Evolutionary conservation across 208 protist species (phyloP).

Genomic region (Acanthamoeba healyi): DNA sequence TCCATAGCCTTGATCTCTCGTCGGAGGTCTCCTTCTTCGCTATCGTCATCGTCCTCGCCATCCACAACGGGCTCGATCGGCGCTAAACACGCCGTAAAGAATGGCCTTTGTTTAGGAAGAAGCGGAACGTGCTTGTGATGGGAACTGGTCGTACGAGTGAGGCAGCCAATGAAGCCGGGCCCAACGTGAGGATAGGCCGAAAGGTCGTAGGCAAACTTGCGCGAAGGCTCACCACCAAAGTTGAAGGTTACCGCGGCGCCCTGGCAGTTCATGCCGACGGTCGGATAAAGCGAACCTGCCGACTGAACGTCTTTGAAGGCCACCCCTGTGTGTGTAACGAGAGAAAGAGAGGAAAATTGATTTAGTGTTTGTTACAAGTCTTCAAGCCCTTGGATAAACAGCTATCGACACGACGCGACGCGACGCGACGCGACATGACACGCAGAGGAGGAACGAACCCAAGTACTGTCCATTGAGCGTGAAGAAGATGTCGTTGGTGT

Average conservation of each 20-base stretch:
- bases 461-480: conserved; percentile 38
- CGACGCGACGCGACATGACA: neutral
- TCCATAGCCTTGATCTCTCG: conserved; percentile 16
- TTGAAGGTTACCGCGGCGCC: conserved; percentile 29
- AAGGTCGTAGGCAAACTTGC: conserved; percentile 6
- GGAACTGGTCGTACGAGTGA: neutral
- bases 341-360: neutral
- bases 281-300: neutral
- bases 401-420: neutral
- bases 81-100: no score
- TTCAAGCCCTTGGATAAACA: neutral
- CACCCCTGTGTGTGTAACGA: neutral
- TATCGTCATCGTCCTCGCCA: conserved; percentile 16
- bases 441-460: neutral
- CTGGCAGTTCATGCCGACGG: conserved; percentile 42
- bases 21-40: neutral
- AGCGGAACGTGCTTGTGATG: no score
- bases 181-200: conserved; percentile 8
- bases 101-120: no score
- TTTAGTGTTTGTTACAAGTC: neutral
- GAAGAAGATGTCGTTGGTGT: conserved; percentile 38
- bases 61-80: neutral
- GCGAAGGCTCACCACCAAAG: neutral
- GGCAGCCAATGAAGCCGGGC: conserved; percentile 6
- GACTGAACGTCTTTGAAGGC: conserved; percentile 3